These are phyloP conservation scores for Penicillium flavigenum DNA, from an alignment of 495 filamentous ascomycete genomes.

Conservation along the genomic window DNA sequence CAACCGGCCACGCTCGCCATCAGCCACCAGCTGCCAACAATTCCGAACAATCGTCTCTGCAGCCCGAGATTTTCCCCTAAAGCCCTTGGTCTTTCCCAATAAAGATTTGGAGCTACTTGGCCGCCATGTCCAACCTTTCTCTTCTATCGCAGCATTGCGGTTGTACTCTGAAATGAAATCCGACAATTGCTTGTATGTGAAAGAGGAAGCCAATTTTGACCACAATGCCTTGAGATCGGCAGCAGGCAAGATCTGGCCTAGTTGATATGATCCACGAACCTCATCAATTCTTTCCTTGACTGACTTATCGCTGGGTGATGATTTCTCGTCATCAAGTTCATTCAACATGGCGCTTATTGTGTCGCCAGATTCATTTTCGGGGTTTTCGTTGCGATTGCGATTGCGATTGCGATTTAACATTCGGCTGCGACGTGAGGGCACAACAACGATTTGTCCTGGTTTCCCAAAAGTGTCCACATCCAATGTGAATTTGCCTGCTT, in stretches of 20 bases:
- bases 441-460: conserved; percentile 44
- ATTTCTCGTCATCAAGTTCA: conserved; percentile 29
- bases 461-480: conserved; percentile 41
- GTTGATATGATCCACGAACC: conserved; percentile 18
- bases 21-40: conserved; percentile 43
- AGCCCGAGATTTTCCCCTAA: conserved; percentile 35
- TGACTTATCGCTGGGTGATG: conserved; percentile 1
- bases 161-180: conserved; percentile 26
- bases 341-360: conserved; percentile 31
- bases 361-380: conserved; percentile 6
- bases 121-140: conserved; percentile 22
- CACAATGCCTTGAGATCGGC: conserved; percentile 33
- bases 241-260: conserved; percentile 24
- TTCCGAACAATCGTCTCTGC: conserved; percentile 43
- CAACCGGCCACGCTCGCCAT: conserved; percentile 42
- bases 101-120: conserved; percentile 14
- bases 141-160: not conserved
- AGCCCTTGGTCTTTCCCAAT: conserved; percentile 17
- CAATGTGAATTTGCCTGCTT: conserved; percentile 17
- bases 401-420: conserved; percentile 8
- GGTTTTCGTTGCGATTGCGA: conserved; percentile 5
- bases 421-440: conserved; percentile 24
- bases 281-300: conserved; percentile 29
- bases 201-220: conserved; percentile 30
- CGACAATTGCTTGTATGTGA: conserved; percentile 37